Conservation (phyloP, 371 early-diverging fungal species). For the Paraphysoderma sedebokerense region DNA sequence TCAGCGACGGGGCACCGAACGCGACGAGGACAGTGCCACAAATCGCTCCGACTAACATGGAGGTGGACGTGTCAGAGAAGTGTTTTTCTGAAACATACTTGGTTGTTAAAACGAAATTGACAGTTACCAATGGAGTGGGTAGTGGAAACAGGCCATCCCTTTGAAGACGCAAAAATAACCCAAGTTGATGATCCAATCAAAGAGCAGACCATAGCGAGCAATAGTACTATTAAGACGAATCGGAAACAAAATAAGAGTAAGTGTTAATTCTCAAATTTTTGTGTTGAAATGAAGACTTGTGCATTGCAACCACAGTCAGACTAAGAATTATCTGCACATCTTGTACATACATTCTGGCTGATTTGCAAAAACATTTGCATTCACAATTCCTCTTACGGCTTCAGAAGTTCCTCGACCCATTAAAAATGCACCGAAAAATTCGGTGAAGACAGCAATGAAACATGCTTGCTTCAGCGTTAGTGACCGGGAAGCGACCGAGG, state of each 20-base stretch:
- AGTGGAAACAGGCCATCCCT: conserved; percentile 34
- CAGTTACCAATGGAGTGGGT: conserved; percentile 58
- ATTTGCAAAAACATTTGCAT: conserved; percentile 21
- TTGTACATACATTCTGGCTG: too few relatives aligned
- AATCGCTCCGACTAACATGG: conserved; percentile 71
- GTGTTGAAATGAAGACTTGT: too few relatives aligned
- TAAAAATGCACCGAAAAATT: conserved; percentile 64
- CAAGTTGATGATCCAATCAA: conserved; percentile 56
- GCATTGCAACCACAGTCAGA: too few relatives aligned
- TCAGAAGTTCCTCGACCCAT: conserved; percentile 56
- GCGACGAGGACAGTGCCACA: conserved; percentile 59
- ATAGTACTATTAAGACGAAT: too few relatives aligned
- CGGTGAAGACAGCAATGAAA: conserved; percentile 64
- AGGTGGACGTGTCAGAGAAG: too few relatives aligned
- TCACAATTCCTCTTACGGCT: conserved; percentile 57
- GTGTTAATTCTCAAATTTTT: too few relatives aligned
- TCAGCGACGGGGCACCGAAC: conserved; percentile 41
- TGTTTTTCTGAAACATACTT: too few relatives aligned
- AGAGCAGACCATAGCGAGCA: conserved; percentile 60
- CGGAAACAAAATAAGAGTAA: too few relatives aligned
- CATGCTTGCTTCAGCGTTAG: conserved; percentile 52
- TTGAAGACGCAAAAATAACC: conserved; percentile 44
- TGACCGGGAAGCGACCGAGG: conserved; percentile 70
- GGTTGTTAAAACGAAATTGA: too few relatives aligned
- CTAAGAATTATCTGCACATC: too few relatives aligned